These are phyloP conservation scores for Solanum pennellii DNA, from an alignment of 257 asterid species.

Conservation along the genomic window DNA sequence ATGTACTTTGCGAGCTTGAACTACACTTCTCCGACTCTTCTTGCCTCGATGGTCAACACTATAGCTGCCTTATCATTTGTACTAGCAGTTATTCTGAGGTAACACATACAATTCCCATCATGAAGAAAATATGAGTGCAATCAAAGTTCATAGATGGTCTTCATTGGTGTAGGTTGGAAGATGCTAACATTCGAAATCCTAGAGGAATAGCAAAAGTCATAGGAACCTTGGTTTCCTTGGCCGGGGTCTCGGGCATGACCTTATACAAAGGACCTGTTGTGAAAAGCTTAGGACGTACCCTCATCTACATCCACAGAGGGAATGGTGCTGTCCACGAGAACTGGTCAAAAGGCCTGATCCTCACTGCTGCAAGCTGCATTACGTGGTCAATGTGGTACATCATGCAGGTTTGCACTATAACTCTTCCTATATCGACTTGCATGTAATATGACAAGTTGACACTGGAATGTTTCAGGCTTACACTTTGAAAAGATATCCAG, in stretches of 20 bases:
- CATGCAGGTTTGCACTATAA: constrained; percentile 45
- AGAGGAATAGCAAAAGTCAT: constrained; percentile 48
- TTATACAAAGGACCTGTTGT: constrained; percentile 53
- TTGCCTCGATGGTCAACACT: constrained; percentile 59
- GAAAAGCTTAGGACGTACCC: constrained; percentile 25
- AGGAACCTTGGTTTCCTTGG: constrained; percentile 61
- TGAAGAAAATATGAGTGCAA: neutral
- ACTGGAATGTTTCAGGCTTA: constrained; percentile 30
- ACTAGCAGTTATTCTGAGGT: constrained; percentile 58
- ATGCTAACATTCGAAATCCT: constrained; percentile 29
- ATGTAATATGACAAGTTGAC: neutral
- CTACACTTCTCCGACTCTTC: constrained; percentile 50
- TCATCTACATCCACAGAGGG: constrained; percentile 26
- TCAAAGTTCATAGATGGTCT: neutral
- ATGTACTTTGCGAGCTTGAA: constrained; percentile 57
- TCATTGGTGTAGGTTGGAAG: constrained; percentile 41
- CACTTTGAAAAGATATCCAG: constrained; percentile 61
- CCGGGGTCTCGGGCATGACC: constrained; percentile 53
- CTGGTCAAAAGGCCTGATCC: constrained; percentile 55
- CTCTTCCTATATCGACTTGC: neutral
- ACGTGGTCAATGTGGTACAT: constrained; percentile 61
- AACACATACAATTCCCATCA: neutral
- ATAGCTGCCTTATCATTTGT: constrained; percentile 59
- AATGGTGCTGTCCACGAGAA: constrained; percentile 21
- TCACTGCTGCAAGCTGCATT: constrained; percentile 52